Base-by-base conservation (phyloP, 257 asterid species). In the Solanum tarijense region DNA sequence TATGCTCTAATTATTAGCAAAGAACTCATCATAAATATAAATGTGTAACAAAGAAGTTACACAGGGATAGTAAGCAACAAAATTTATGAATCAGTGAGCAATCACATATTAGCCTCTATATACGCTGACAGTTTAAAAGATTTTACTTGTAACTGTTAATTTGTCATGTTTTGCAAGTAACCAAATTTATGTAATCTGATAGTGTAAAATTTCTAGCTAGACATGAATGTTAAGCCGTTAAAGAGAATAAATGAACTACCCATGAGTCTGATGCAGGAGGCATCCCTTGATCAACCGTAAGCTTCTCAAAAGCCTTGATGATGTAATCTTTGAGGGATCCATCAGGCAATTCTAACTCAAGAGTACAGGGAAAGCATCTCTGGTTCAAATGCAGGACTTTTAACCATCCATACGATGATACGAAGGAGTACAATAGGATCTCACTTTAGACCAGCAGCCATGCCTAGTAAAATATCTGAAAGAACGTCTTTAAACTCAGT, bases 201-300 rank as follows among this genome's bases (percentile, higher is more conserved):
- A 74, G 31, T 3, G 1, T 38, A 38, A n/a, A 39, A 38, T 38
- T 38, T 6, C 58, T 39, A 36, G 14, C 31, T 34, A 55, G 87
- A n/a, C 60, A 46, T 9, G n/a, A 52, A 20, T 29, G 32, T 11
- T 11, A 46, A 16, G 55, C 12, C 55, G 38, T 6, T 5, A 41
- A 31, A 48, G 39, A 68, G 29, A 21, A 27, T 31, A 32, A 68
- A 23, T 72, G 41, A 60, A 60, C 18, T 92, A 96, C 99, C 98
- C 99, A 97, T 86, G 96, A 92, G 90, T 97, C 99, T 7, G 96
- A 88, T 83, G 98, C 95, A n/a, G 99, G 99, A 86, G 99, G 99
- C 95, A 97, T 92, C 58, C 99, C 99, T 16, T 95, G 95, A 25
- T 95, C 98, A 35, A 97, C 98, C 3, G 97, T 91, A 23, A 97